Conservation (phyloP, 2,329 filamentous ascomycete genomes). For the Colletotrichum destructivum region DNA sequence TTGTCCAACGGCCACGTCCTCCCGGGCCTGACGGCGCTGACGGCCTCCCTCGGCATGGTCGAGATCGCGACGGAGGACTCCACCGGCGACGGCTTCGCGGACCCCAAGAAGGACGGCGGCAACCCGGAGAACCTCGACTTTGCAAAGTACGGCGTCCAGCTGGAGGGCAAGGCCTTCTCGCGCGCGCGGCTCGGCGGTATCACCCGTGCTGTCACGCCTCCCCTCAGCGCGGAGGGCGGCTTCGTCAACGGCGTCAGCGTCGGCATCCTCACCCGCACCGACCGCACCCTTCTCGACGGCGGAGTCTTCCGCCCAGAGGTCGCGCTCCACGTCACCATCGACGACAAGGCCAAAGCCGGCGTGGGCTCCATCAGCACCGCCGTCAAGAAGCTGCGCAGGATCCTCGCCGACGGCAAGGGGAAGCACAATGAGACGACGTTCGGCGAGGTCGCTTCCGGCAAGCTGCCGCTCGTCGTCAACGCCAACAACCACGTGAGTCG, state of each 20-base stretch:
- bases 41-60: constrained; percentile 62
- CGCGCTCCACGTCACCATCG: constrained; percentile 58
- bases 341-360: constrained; percentile 51
- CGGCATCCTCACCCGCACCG: constrained; percentile 56
- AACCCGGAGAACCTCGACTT: constrained; percentile 52
- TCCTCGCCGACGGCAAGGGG: constrained; percentile 52
- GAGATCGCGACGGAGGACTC: constrained; percentile 62
- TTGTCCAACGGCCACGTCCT: constrained; percentile 64
- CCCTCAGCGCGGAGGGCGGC: constrained; percentile 47
- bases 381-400: constrained; percentile 54
- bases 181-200: constrained; percentile 61
- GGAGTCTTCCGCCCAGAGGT: constrained; percentile 60
- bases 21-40: constrained; percentile 65
- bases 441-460: constrained; percentile 54
- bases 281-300: constrained; percentile 56
- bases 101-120: constrained; percentile 45
- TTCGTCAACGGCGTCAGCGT: constrained; percentile 59
- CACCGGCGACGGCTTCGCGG: constrained; percentile 63
- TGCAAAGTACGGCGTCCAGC: constrained; percentile 58
- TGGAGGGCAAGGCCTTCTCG: constrained; percentile 58
- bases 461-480: constrained; percentile 57
- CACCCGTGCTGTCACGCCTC: constrained; percentile 59
- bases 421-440: constrained; percentile 54
- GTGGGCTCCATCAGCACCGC: constrained; percentile 46
- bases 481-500: constrained; percentile 44